Evolutionary conservation across 805 yeast genomes (phyloP), one percentile per base, ranked within the genome.

Genomic region (Clavispora phyllophila): DNA sequence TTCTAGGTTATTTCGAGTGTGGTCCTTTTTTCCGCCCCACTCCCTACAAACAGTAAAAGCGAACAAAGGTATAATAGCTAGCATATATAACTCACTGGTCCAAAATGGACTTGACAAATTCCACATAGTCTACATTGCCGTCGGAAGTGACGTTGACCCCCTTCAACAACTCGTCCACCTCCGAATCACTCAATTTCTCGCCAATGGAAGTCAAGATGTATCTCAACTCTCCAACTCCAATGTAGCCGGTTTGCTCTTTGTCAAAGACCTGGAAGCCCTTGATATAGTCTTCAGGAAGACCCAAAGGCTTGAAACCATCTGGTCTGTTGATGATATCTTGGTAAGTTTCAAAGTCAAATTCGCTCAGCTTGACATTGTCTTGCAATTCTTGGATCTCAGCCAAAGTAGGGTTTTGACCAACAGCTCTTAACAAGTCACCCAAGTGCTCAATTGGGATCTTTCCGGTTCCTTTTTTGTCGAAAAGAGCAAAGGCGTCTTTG

Each of bases 331-430:
- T 81, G 56, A 87, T 75, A 62, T 78, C 77, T 45, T 82, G 79
- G 65, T 85, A 88, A 13, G 87, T 79, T 45, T 82, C 90, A 52
- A 82, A 88, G 57, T 84, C 87, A 51, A 87, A 71, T 48, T 76
- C 82, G 42, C 58, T 58, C 45, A 69, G 51, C 23, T 78, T 69
- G 44, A 70, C 61, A 2, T 66, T 56, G 38, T 56, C 53, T 55
- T 70, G 74, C 48, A 70, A 68, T 44, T 68, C 73, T n/a, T 70
- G 50, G 49, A 89, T 85, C 67, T 89, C 96, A 18, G 90, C 85
- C 57, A 88, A 77, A 4, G 99, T 90, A 50, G 99, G 99, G 72
- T 93, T 93, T 72, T 91, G 98, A 31, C 99, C 99, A 47, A 93
- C 90, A 2, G 99, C 97, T 62, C 99, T 80, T 47, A 93, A 77